Percentiles rank a stretch among this genome's conserved stretches.
Evolutionary conservation across 2,329 filamentous ascomycete species (phyloP).

Genomic region (Epichloe baconii): DNA sequence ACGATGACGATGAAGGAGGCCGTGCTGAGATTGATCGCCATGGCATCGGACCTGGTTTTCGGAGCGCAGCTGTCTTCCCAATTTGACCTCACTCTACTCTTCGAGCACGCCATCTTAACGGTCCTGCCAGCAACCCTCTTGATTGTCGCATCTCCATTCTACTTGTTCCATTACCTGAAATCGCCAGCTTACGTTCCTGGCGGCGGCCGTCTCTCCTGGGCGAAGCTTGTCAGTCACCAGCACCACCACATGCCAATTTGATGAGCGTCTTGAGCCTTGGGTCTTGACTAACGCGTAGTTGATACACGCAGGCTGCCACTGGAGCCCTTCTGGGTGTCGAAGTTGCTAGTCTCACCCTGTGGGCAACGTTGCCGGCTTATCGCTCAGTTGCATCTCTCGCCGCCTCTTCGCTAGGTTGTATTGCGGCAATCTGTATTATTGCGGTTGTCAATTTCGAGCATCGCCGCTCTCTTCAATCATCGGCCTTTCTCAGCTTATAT

Average conservation of each 20-base stretch:
- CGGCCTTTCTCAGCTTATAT: slow-evolving; percentile 25
- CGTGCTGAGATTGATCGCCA: background rate
- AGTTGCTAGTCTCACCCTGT: slow-evolving; percentile 14
- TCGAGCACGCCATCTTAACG: slow-evolving; percentile 10
- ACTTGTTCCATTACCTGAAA: slow-evolving; percentile 5
- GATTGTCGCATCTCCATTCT: slow-evolving; percentile 4
- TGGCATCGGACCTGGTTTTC: background rate
- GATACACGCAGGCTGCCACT: slow-evolving; percentile 9
- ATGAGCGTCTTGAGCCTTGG: background rate
- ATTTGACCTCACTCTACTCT: slow-evolving; percentile 13
- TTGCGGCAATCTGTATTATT: slow-evolving; percentile 12
- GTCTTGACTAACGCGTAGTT: too few relatives aligned
- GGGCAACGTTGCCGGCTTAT: slow-evolving; percentile 5
- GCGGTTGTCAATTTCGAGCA: slow-evolving; percentile 20
- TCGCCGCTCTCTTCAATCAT: slow-evolving; percentile 24
- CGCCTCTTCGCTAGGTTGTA: slow-evolving; percentile 14
- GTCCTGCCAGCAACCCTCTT: slow-evolving; percentile 5
- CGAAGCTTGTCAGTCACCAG: slow-evolving; percentile 9
- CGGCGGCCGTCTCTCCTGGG: slow-evolving; percentile 6
- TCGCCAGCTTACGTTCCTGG: slow-evolving; percentile 1
- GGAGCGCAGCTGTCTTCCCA: slow-evolving; percentile 4
- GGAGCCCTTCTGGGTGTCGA: slow-evolving; percentile 15
- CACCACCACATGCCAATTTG: background rate
- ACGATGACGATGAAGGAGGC: background rate
- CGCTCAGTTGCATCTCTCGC: slow-evolving; percentile 14